These are phyloP conservation scores for Eucalyptus fibrosa DNA, from an alignment of 345 rosid species.

Conservation along the genomic window DNA sequence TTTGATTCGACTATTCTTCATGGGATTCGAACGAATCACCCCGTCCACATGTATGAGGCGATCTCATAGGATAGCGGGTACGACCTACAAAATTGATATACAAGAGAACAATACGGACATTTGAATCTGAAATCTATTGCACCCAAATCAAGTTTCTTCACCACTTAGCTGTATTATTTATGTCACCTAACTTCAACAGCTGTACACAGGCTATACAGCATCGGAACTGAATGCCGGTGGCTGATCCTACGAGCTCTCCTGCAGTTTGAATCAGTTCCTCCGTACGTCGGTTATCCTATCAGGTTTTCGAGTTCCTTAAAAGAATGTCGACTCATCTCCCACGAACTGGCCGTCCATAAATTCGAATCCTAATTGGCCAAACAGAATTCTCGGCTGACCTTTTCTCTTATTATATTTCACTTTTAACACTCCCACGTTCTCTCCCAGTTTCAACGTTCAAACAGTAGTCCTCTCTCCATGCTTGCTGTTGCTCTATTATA, in stretches of 20 bases:
- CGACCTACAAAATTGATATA: neutral
- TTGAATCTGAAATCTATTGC: neutral
- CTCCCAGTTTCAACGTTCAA: neutral
- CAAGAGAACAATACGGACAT: neutral
- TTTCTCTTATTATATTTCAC: neutral
- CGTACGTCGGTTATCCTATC: slow-evolving; percentile 14
- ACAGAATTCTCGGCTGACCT: neutral
- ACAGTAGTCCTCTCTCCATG: neutral
- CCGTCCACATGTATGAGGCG: neutral
- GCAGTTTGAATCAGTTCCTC: neutral
- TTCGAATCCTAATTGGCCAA: neutral
- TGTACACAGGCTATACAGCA: neutral
- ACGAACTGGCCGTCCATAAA: slow-evolving; percentile 28
- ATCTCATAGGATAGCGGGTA: neutral
- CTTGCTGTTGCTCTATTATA: neutral
- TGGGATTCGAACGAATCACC: neutral
- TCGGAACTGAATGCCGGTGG: neutral
- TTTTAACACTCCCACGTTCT: slow-evolving; percentile 27
- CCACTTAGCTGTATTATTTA: neutral
- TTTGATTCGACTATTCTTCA: neutral
- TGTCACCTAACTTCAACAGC: neutral
- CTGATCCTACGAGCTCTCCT: neutral
- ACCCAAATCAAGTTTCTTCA: neutral
- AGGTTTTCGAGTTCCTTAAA: neutral
- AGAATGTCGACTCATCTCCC: slow-evolving; percentile 8